Conservation (phyloP, 257 asterid species). For the Salvia splendens region DNA sequence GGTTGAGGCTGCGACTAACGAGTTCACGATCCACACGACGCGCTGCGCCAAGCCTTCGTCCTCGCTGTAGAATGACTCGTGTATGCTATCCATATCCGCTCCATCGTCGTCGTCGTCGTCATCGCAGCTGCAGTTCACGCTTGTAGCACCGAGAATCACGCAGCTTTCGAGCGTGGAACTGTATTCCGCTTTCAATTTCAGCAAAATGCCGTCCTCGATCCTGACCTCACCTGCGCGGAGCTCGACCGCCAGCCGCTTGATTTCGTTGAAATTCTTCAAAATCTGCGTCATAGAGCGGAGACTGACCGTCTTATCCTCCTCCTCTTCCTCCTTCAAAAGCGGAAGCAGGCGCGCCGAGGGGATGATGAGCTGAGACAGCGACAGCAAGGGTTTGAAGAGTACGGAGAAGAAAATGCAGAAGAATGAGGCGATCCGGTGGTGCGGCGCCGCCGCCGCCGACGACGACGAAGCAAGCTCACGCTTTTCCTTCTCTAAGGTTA, state of each 20-base stretch:
- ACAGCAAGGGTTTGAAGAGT: slow-evolving; percentile 68
- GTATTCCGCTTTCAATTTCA: slow-evolving; percentile 73
- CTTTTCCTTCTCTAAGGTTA: slow-evolving; percentile 72
- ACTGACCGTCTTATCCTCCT: slow-evolving; percentile 43
- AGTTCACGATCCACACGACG: slow-evolving; percentile 76
- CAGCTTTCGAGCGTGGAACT: slow-evolving; percentile 74
- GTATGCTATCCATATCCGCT: slow-evolving; percentile 56
- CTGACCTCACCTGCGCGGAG: slow-evolving; percentile 69
- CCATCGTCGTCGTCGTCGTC: not conserved
- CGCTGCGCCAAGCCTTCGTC: slow-evolving; percentile 69
- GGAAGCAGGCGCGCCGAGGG: slow-evolving; percentile 45
- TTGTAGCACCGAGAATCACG: slow-evolving; percentile 73
- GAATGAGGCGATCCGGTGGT: slow-evolving; percentile 62
- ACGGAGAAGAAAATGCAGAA: slow-evolving; percentile 62
- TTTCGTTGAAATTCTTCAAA: slow-evolving; percentile 63
- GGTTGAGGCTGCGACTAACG: slow-evolving; percentile 73
- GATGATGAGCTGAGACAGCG: slow-evolving; percentile 61
- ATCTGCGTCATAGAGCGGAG: slow-evolving; percentile 77
- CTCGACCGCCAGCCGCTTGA: slow-evolving; percentile 56
- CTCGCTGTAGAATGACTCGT: slow-evolving; percentile 70
- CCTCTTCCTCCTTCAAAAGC: slow-evolving; percentile 37
- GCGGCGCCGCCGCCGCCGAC: slow-evolving; percentile 45
- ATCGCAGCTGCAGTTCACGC: slow-evolving; percentile 33
- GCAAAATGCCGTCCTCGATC: slow-evolving; percentile 65
- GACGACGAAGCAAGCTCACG: slow-evolving; percentile 27